Evolutionary conservation across 1,284 basidiomycete genomes (phyloP).

Genomic region (Gomphus bonarii): DNA sequence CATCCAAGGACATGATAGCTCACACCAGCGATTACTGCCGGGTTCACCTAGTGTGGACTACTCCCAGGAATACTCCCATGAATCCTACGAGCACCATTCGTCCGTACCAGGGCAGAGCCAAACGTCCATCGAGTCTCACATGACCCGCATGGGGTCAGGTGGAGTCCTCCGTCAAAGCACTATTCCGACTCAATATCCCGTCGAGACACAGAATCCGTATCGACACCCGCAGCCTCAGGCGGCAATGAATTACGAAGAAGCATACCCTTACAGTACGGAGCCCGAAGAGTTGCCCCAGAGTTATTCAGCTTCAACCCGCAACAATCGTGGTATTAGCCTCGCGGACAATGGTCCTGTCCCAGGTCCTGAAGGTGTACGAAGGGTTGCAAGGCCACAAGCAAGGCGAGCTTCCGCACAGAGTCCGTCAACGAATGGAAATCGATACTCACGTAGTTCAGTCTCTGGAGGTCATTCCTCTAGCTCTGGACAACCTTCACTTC

Average conservation of each 20-base stretch:
- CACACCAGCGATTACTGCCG: slow-evolving; percentile 47
- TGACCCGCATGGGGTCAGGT: slow-evolving; percentile 27
- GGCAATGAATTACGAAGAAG: slow-evolving; percentile 28
- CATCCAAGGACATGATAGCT: slow-evolving; percentile 35
- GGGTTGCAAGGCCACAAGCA: slow-evolving; percentile 47
- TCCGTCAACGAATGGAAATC: slow-evolving; percentile 38
- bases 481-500: slow-evolving; percentile 33
- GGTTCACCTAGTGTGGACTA: slow-evolving; percentile 36
- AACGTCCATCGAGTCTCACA: slow-evolving; percentile 30
- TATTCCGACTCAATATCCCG: slow-evolving; percentile 29
- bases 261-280: slow-evolving; percentile 26
- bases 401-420: slow-evolving; percentile 48
- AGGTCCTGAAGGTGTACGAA: slow-evolving; percentile 60
- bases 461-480: slow-evolving; percentile 10
- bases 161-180: slow-evolving; percentile 33
- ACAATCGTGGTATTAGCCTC: slow-evolving; percentile 57
- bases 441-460: slow-evolving; percentile 55
- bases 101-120: slow-evolving; percentile 19
- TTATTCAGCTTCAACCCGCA: slow-evolving; percentile 15
- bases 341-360: slow-evolving; percentile 75
- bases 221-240: slow-evolving; percentile 26
- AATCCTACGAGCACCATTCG: slow-evolving; percentile 1
- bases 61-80: slow-evolving; percentile 23
- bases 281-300: slow-evolving; percentile 26
- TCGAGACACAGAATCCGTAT: slow-evolving; percentile 47